Base-by-base conservation (phyloP, 768 basidiomycete species). In the Cystofilobasidium ferigula region DNA sequence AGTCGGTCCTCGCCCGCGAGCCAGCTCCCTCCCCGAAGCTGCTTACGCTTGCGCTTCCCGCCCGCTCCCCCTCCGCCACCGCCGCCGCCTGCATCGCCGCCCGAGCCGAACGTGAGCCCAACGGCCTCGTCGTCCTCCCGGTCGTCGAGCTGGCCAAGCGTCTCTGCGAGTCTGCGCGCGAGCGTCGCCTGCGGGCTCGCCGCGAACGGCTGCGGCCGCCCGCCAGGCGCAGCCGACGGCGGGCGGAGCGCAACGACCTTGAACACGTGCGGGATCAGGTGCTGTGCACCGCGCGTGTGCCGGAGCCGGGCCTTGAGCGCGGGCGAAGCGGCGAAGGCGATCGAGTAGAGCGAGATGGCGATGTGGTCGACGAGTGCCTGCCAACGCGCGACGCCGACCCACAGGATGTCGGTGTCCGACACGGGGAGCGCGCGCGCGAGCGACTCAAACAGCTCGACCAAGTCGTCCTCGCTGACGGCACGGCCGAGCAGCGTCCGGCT, bases 391-490 rank as follows among this genome's bases (percentile, higher is more conserved):
- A 72, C 84, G 77, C 74, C 69, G 57, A 77, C 64, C 30, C 75
- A 67, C 24, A 73, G 71, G 48, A 89, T 88, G 76, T 95, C 91
- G 22, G 79, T 74, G 64, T 88, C 86, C 30, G 82, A 75, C 56
- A 95, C 75, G 7, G 94, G 94, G n/a, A 97, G 81, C 53, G 91
- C 84, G 71, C 86, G 85, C 64, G 93, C 81, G 20, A 94, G 82
- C 9, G 83, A 80, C 57, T 82, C 80, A 70, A 94, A 83, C 38
- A 90, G 75, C 54, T 74, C 72, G 78, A 83, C 82, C 42, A 91
- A 74, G 70, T 82, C 82, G 6, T 76, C 71, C 28, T 54, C 51
- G 26, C 18, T 2, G 16, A 54, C 51, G 51, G 30, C 2, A 2
- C 13, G 10, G 57, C 80, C 76, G 1, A 87, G 81, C 12, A 93